A percentile compares a stretch with the other conserved stretches of the same genome.
Conservation (phyloP, 73 alveolate genomes). For the Paramecium primaurelia region DNA sequence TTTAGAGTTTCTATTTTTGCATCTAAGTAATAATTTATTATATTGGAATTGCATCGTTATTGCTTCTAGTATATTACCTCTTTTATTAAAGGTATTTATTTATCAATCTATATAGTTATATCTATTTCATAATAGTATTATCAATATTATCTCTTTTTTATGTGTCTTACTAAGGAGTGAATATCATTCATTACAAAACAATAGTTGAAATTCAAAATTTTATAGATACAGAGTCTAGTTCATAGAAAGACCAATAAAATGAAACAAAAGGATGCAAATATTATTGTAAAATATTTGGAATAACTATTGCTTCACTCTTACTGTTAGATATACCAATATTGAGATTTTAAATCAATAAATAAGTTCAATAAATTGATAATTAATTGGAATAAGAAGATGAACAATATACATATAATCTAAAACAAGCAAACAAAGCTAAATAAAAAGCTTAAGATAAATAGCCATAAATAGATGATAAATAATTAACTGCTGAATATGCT, state of each 20-base stretch:
- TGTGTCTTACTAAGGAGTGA: background rate
- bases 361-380: background rate
- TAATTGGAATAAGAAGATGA: background rate
- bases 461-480: background rate
- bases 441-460: background rate
- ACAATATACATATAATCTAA: background rate
- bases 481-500: background rate
- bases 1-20: background rate
- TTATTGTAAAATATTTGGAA: background rate
- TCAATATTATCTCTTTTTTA: background rate
- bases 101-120: background rate
- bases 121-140: background rate
- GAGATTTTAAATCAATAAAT: background rate
- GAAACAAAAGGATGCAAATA: background rate
- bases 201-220: background rate
- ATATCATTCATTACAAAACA: background rate
- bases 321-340: background rate
- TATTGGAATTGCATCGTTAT: background rate
- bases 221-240: background rate
- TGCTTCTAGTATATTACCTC: background rate
- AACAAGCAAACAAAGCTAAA: background rate
- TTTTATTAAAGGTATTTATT: background rate
- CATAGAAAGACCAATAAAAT: background rate
- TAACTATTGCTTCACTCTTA: background rate
- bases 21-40: background rate